Evolutionary conservation across 2,329 filamentous ascomycete species (phyloP).

Genomic region (Pseudogymnoascus sp.): DNA sequence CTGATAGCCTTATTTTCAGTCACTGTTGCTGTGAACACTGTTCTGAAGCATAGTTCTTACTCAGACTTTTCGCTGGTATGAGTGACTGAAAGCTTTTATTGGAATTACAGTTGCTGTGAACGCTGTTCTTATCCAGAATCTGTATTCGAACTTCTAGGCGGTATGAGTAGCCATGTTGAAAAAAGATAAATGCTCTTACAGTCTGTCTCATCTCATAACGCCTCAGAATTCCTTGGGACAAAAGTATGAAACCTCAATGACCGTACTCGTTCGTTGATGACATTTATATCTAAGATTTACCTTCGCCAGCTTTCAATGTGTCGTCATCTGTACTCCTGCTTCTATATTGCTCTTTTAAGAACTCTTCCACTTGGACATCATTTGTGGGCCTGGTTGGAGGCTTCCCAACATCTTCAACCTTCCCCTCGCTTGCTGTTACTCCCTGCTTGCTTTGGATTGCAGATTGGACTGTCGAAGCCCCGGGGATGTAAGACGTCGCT

Average conservation of each 20-base stretch:
- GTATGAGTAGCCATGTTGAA: not conserved
- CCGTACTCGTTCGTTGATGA: not conserved
- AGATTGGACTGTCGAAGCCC: conserved; percentile 14
- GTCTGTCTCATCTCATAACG: not conserved
- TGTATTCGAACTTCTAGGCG: not conserved
- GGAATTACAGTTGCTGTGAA: not conserved
- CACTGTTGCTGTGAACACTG: not conserved
- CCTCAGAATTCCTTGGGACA: not conserved
- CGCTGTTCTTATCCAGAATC: not conserved
- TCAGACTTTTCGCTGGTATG: not conserved
- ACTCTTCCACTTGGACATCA: conserved; percentile 27
- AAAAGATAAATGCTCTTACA: not conserved
- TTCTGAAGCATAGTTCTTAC: not conserved
- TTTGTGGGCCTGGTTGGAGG: conserved; percentile 23
- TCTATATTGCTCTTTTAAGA: conserved; percentile 24
- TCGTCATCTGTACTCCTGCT: conserved; percentile 15
- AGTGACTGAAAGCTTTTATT: not conserved
- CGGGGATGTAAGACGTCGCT: conserved; percentile 21
- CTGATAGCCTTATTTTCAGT: not conserved
- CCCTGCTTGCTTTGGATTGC: conserved; percentile 12
- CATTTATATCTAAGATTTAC: not conserved
- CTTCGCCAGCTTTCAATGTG: not conserved
- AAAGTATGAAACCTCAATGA: not conserved
- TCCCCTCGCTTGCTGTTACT: conserved; percentile 7
- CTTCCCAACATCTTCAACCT: not conserved